phyloP scores from a whole-genome alignment of 1,139 yeast species.

The Candida frijolesensis region DNA sequence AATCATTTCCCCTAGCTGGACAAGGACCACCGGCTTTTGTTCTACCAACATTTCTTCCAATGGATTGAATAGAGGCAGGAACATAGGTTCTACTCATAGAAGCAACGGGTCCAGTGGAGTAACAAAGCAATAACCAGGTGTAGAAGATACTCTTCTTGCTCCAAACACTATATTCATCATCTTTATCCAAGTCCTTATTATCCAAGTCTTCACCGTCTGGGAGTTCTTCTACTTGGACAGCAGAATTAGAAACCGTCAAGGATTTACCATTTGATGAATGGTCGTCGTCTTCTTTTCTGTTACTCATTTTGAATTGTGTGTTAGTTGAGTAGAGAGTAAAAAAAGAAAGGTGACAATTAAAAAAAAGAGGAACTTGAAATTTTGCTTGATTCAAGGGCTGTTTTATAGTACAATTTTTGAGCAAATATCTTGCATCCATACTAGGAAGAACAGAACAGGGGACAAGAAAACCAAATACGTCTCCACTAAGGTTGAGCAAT shows the following conservation, averaged over 20 bases:
- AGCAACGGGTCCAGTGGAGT: constrained; percentile 42
- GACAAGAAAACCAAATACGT: not conserved
- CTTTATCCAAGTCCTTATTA: not conserved
- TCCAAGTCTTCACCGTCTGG: not conserved
- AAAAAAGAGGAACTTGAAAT: not conserved
- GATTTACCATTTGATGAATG: no score
- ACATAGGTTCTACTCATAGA: constrained; percentile 47
- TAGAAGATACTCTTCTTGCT: constrained; percentile 22
- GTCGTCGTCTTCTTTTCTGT: no score
- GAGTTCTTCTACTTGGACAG: not conserved
- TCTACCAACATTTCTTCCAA: constrained; percentile 36
- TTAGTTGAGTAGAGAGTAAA: no score
- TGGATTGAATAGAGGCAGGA: constrained; percentile 46
- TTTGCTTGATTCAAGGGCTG: not conserved
- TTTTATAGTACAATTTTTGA: not conserved
- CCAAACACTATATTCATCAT: constrained; percentile 16
- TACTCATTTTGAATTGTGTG: no score
- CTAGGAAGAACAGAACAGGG: not conserved
- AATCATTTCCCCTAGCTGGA: constrained; percentile 35
- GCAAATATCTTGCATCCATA: not conserved
- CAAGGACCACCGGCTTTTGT: constrained; percentile 29
- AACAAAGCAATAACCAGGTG: constrained; percentile 34
- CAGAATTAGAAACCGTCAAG: not conserved
- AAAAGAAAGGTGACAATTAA: not conserved
- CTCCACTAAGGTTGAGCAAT: not conserved